phyloP scores from a whole-genome alignment of 768 basidiomycete genomes.

The Amanita rubescens region DNA sequence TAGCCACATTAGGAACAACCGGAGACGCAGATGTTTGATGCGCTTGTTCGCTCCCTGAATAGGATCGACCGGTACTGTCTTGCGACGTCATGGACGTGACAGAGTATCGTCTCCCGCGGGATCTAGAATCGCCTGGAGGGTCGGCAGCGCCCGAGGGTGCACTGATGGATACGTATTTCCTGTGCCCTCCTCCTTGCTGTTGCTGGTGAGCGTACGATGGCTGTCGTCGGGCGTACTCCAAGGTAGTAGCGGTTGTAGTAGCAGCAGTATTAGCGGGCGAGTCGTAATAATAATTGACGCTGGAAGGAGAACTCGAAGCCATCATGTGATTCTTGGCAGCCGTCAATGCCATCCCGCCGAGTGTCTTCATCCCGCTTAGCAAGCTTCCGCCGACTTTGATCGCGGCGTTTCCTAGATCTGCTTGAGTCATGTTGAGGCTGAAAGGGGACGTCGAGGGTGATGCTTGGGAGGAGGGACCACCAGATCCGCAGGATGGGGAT shows the following conservation, averaged over 20 bases:
- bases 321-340: conserved; percentile 36
- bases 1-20: conserved; percentile 18
- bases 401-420: conserved; percentile 40
- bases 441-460: conserved; percentile 6
- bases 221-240: background rate
- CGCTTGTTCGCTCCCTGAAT: conserved; percentile 2
- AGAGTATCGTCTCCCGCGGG: conserved; percentile 14
- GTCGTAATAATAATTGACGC: no score
- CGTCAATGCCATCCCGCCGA: conserved; percentile 54
- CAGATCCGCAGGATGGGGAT: conserved; percentile 2
- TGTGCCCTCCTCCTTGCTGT: background rate
- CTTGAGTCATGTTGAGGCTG: conserved; percentile 8
- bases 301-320: background rate
- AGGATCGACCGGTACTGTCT: conserved; percentile 4
- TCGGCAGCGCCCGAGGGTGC: conserved; percentile 16
- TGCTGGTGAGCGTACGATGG: background rate
- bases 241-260: background rate
- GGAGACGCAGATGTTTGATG: conserved; percentile 12
- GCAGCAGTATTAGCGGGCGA: no score
- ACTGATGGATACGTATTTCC: conserved; percentile 3
- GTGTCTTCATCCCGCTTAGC: conserved; percentile 53
- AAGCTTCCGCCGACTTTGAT: conserved; percentile 54
- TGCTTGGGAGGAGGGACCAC: background rate
- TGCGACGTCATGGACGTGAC: conserved; percentile 7
- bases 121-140: background rate